Evolutionary conservation across 768 basidiomycete species (phyloP), one percentile per base, ranked within the genome.

Genomic region (Coprinopsis cinerea): DNA sequence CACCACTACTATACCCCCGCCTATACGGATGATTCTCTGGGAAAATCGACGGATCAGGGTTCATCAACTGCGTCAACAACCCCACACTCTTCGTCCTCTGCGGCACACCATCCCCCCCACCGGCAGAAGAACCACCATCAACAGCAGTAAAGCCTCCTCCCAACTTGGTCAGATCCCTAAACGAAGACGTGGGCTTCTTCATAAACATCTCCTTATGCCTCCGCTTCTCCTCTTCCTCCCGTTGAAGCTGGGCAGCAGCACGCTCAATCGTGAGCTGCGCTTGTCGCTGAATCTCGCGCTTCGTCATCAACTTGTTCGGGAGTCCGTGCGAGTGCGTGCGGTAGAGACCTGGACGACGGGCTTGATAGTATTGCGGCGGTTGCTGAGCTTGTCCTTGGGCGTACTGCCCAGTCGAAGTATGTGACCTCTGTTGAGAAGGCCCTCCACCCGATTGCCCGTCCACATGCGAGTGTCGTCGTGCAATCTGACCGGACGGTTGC

Each of bases 131-230:
- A 32, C 9, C 36, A 9, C 36, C 36, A 39, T 39, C 17, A 18
- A 39, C 18, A 39, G 11, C 18, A 9, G 36, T 39, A 9, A 39
- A n/a, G n/a, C 37, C 18, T 27, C 4, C 28, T 13, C 44, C 44
- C 6, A 28, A 27, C 18, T 23, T 45, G 1, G 59, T 50, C 65
- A 80, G 59, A 63, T 81, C 61, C 75, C 80, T 80, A 60, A 85
- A 86, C 26, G 81, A 84, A 24, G 76, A 67, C 45, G 77, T 74
- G 1, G 85, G 86, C 13, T 82, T 72, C 65, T 90, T 89, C 53
- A 77, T 74, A 58, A 87, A 85, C 71, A 91, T 70, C 13, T 91
- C 85, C 24, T 77, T 75, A 55, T 84, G 77, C 15, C 79, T 75
- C 58, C 79, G 77, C 1, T 72, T 80, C 60, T 87, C 83, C 51